A percentile compares a stretch with the other conserved stretches of the same genome.
Conservation (phyloP, 1,284 basidiomycete genomes). For the Cryptococcus sp. region DNA sequence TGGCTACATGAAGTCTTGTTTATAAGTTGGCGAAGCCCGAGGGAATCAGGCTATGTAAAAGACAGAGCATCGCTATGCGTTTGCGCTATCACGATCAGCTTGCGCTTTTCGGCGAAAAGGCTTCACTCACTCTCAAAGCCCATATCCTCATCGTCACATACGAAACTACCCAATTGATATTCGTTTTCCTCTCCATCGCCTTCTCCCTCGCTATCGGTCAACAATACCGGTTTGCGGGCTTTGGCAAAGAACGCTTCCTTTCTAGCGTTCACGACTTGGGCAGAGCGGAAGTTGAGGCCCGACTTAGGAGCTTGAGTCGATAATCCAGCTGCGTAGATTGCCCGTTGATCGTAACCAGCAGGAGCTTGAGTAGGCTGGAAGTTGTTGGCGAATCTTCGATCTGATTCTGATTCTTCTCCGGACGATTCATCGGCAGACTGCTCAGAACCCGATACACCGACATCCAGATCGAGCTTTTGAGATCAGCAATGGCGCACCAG, state of each 20-base stretch:
- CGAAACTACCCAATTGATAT: conserved; percentile 43
- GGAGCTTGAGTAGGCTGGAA: conserved; percentile 51
- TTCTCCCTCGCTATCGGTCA: conserved; percentile 38
- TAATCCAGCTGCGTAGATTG: conserved; percentile 41
- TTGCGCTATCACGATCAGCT: background rate
- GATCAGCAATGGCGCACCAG: background rate
- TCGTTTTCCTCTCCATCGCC: conserved; percentile 33
- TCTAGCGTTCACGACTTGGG: conserved; percentile 8
- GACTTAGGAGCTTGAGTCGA: conserved; percentile 32
- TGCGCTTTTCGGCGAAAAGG: background rate
- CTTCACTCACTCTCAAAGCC: conserved; percentile 20
- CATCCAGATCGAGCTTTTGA: conserved; percentile 36
- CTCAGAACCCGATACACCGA: conserved; percentile 29
- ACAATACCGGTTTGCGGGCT: conserved; percentile 35
- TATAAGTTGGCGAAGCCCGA: too few species aligned
- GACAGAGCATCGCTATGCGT: background rate
- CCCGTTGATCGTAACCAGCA: conserved; percentile 46
- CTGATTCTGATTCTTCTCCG: conserved; percentile 45
- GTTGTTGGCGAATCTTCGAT: conserved; percentile 45
- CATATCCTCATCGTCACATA: conserved; percentile 36
- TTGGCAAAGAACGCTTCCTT: conserved; percentile 34
- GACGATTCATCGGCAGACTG: conserved; percentile 34
- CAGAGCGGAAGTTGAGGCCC: conserved; percentile 33
- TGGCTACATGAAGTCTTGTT: too few species aligned
- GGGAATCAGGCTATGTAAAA: background rate